Base-by-base conservation (phyloP, 208 protist species). In the Tetramitus jugosus region DNA sequence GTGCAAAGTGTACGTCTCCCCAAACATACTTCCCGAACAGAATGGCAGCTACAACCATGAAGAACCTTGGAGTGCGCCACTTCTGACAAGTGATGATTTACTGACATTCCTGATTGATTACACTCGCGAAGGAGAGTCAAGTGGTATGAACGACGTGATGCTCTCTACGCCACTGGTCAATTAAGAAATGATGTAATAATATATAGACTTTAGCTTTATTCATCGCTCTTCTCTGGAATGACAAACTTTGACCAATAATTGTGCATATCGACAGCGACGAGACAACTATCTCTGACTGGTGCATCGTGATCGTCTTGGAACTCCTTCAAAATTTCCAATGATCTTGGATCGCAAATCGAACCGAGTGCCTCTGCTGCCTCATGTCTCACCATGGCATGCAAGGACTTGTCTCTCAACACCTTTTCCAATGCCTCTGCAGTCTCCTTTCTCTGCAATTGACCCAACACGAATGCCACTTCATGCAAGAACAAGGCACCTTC, bases 341-440 rank as follows among this genome's bases (percentile, higher is more conserved):
- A 67, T 60, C 80, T 77, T 35, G 75, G 46, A 31, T 91, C 86
- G n/a, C 93, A 93, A 42, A 97, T 96, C 0, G 95, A 93, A 8
- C 96, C 96, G 0, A 99, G 87, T 1, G 96, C 96, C 87, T 98
- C 96, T 13, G 95, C 96, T 26, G 93, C 92, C 87, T 99, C 95
- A 79, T 98, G 95, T 33, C 96, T 89, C 39, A 99, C 96, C 96
- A 98, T 98, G 14, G 89, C 81, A 33, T 94, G 88, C 85, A 98
- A 94, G 37, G 79, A 64, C 62, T 90, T 88, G 69, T 95, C 88
- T 37, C 82, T 74, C 26, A 97, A 84, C 0, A 87, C 76, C 37
- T 78, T 85, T 39, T 86, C 79, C 8, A 97, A 84, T 7, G 88
- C 88, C 0, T 83, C 74, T 76, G 92, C 86, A 56, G 88, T 87